Conservation (phyloP, 345 rosid genomes). For the Melaleuca alternifolia region DNA sequence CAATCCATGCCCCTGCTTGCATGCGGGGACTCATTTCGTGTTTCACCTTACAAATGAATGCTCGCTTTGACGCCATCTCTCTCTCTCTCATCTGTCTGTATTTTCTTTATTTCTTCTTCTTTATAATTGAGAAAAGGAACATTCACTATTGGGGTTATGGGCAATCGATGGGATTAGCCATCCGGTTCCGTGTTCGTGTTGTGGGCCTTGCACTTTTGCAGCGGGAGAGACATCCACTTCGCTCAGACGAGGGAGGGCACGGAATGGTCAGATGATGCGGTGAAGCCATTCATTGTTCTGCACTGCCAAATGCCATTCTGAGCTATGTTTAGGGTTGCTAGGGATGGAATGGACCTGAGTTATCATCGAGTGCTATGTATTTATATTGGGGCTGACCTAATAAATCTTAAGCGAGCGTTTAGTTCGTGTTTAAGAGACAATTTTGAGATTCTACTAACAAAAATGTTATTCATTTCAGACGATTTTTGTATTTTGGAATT, state of each 20-base stretch:
- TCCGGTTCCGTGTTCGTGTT: neutral
- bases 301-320: neutral
- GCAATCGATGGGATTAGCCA: neutral
- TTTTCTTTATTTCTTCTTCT: neutral
- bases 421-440: neutral
- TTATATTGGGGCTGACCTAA: neutral
- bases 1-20: neutral
- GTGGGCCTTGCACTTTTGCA: neutral
- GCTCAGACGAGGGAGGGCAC: neutral
- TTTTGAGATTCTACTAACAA: neutral
- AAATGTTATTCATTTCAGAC: neutral
- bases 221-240: neutral
- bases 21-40: neutral
- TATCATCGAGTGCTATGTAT: neutral
- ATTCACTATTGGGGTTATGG: neutral
- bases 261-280: neutral
- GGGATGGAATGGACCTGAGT: neutral
- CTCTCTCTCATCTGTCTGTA: neutral
- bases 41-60: neutral
- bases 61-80: neutral
- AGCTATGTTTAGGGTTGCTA: neutral
- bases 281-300: neutral
- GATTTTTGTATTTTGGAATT: neutral
- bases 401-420: neutral
- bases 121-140: neutral